Percentiles rank a stretch among this genome's conserved stretches.
phyloP scores from a whole-genome alignment of 306 rosid genomes.

The Leucaena leucocephala region DNA sequence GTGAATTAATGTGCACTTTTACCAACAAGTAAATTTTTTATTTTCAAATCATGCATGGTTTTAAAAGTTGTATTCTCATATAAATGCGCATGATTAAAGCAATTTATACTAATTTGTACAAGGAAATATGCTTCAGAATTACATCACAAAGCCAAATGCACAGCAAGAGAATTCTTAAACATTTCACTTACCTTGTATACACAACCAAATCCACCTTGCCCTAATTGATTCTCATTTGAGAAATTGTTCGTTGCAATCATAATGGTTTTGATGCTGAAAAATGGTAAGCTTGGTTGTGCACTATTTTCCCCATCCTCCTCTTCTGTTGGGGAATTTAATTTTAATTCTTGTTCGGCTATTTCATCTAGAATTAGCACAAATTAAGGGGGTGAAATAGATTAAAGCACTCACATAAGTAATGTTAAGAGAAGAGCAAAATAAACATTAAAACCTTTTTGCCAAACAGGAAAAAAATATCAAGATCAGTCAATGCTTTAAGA shows the following conservation, averaged over 20 bases:
- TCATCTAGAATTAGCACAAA: not conserved
- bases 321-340: not conserved
- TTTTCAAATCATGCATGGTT: no score
- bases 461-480: not conserved
- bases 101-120: no score
- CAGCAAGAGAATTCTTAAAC: no score
- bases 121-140: no score
- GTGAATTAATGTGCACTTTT: no score
- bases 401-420: not conserved
- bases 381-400: not conserved
- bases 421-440: not conserved
- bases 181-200: slow-evolving; percentile 41
- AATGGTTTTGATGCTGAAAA: slow-evolving; percentile 12
- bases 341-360: not conserved
- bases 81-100: no score
- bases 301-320: not conserved
- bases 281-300: not conserved
- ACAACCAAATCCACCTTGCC: slow-evolving; percentile 49
- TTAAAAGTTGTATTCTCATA: no score
- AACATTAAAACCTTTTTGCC: not conserved
- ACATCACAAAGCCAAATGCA: not conserved
- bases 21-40: no score
- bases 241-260: slow-evolving; percentile 32
- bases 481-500: not conserved
- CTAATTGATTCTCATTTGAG: slow-evolving; percentile 31